Percentiles rank a stretch among this genome's conserved stretches.
Evolutionary conservation across 2,329 filamentous ascomycete genomes (phyloP).

Genomic region (Fusarium veterinarium): DNA sequence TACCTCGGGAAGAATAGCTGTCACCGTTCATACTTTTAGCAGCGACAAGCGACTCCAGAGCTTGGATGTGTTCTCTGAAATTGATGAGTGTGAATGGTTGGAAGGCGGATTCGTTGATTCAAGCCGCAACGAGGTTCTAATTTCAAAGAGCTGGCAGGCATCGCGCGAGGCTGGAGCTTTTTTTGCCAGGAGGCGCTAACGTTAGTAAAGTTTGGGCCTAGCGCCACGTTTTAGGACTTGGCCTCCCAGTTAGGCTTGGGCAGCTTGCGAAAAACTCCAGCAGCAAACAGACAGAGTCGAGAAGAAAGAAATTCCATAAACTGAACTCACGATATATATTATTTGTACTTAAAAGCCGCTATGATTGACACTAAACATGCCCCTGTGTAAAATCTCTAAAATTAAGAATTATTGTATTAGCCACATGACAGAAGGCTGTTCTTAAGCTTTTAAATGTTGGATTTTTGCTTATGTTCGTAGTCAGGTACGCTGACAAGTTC

Average conservation of each 20-base stretch:
- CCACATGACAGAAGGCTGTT: background rate
- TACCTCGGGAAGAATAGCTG: constrained; percentile 83
- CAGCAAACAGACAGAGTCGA: background rate
- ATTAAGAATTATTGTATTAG: background rate
- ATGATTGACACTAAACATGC: background rate
- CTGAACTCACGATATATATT: background rate
- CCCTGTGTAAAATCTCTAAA: background rate
- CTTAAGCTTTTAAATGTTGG: background rate
- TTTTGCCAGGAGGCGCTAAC: constrained; percentile 49
- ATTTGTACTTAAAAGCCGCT: background rate
- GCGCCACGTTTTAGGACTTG: constrained; percentile 17
- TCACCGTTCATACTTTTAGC: constrained; percentile 81
- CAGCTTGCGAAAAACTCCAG: constrained; percentile 20
- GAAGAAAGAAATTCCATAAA: background rate
- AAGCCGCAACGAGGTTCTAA: constrained; percentile 46
- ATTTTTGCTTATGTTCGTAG: background rate
- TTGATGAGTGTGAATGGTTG: constrained; percentile 40
- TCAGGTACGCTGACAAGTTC: background rate
- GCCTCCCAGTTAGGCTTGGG: background rate
- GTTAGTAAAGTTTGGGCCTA: constrained; percentile 40
- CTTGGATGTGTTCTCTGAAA: constrained; percentile 21
- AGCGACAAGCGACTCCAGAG: constrained; percentile 33
- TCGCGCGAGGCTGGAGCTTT: constrained; percentile 60
- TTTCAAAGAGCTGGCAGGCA: constrained; percentile 43
- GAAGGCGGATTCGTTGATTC: constrained; percentile 40